Base-by-base conservation (phyloP, 768 basidiomycete species). In the Tylopilus sp. region DNA sequence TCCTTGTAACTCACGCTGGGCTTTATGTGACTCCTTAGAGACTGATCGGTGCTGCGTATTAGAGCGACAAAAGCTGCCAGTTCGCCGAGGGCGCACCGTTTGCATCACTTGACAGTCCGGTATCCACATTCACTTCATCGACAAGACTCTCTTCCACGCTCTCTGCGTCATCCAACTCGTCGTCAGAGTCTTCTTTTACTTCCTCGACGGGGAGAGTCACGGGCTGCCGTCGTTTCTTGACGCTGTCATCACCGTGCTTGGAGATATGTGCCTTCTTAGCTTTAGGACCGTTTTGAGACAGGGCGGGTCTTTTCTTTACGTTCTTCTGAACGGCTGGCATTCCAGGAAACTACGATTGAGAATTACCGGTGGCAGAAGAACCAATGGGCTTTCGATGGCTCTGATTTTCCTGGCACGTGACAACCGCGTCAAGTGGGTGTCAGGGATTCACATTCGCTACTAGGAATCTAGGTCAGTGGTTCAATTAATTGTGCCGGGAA, bases 11-110 rank as follows among this genome's bases (percentile, higher is more conserved):
- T 63, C 76, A 46, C 84, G 83, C 67, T 92, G 90, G 0, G 74
- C 83, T 65, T 84, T 83, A 53, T 89, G 89, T 0, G 85, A 79
- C 71, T 91, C 87, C 38, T 78, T 77, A 17, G 82, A 71, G 56
- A 80, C 88, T 88, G 24, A 42, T 40, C 12, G 8, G 30, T 25
- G 42, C 41, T 37, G 28, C 2, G n/a, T 9, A n/a, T 65, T 3
- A 62, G 50, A 38, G 47, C 31, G 49, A 52, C 25, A 16, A 14
- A 38, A 51, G n/a, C 1, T 37, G 42, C n/a, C 9, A 43, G 36
- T 52, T 41, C 9, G 45, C 5, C 11, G 37, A 52, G n/a, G 64
- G 48, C 60, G 28, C 59, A 87, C 87, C 83, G 64, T 83, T 82
- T 14, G 82, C 77, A 65, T 86, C 81, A 62, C 83, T 86, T 19